Percentiles rank a stretch among this genome's conserved stretches.
These are phyloP conservation scores for Naganishia kalamii DNA, from an alignment of 768 basidiomycete genomes.

Conservation along the genomic window DNA sequence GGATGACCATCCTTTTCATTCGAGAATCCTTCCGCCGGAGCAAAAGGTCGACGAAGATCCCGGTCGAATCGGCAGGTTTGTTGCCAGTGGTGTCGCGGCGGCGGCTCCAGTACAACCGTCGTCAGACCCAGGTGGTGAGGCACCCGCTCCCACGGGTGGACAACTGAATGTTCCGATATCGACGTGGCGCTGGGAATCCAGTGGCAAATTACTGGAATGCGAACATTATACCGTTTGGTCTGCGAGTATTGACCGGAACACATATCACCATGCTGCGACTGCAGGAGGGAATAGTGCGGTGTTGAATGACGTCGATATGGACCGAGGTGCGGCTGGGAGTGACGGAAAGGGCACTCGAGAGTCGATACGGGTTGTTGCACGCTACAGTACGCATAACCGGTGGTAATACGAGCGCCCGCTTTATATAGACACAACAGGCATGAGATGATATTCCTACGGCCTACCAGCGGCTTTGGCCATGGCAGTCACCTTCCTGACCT, in stretches of 20 bases:
- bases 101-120: not conserved
- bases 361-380: not conserved
- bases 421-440: no score
- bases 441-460: no score
- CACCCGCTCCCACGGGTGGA: not conserved
- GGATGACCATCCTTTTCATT: not conserved
- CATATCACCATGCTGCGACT: no score
- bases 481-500: no score
- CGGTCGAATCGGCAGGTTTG: not conserved
- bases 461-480: no score
- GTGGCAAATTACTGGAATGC: not conserved
- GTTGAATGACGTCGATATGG: not conserved
- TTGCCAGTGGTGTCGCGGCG: not conserved
- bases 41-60: not conserved
- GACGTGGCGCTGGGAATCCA: not conserved
- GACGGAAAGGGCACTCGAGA: not conserved
- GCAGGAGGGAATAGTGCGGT: no score
- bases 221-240: not conserved
- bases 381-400: not conserved
- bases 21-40: not conserved
- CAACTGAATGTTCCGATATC: not conserved
- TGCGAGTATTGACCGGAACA: not conserved
- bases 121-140: not conserved
- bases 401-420: no score
- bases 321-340: not conserved